phyloP scores from a whole-genome alignment of 176 grass and related monocot species.

The Paspalum notatum region DNA sequence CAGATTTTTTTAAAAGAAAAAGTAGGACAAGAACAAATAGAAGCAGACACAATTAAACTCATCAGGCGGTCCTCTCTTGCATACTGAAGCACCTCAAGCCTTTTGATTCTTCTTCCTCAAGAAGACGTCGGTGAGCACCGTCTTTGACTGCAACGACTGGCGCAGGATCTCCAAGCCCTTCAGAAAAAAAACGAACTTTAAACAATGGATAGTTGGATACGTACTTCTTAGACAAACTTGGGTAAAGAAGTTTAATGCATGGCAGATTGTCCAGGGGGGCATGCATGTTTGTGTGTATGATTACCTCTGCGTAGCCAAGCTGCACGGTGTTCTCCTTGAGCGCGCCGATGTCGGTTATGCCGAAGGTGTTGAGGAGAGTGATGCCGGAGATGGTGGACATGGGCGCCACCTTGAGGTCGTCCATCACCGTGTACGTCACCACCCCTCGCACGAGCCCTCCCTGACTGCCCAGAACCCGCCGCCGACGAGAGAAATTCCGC shows the following conservation, averaged over 20 bases:
- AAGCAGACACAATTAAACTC: not conserved
- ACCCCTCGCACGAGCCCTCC: too few relatives aligned
- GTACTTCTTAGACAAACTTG: too few relatives aligned
- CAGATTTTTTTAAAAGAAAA: not conserved
- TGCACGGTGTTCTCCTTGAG: slow-evolving; percentile 41
- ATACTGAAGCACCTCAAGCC: not conserved
- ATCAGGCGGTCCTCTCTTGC: not conserved
- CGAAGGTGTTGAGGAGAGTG: slow-evolving; percentile 6
- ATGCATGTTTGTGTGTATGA: not conserved
- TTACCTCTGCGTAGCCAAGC: slow-evolving; percentile 18
- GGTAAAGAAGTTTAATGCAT: too few relatives aligned
- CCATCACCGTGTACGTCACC: too few relatives aligned
- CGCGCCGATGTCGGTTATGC: slow-evolving; percentile 4
- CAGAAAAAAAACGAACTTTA: not conserved
- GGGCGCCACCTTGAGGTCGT: too few relatives aligned
- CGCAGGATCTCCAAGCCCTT: slow-evolving; percentile 16
- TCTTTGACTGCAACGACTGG: slow-evolving; percentile 14
- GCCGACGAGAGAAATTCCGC: too few relatives aligned
- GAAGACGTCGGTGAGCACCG: slow-evolving; percentile 36
- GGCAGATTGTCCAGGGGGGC: too few relatives aligned
- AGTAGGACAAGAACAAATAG: not conserved
- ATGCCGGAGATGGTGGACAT: slow-evolving; percentile 45
- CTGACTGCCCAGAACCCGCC: too few relatives aligned
- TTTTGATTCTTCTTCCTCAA: not conserved
- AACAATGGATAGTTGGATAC: too few relatives aligned